Conservation (phyloP, 2,329 filamentous ascomycete species). For the Monosporascus sp. region DNA sequence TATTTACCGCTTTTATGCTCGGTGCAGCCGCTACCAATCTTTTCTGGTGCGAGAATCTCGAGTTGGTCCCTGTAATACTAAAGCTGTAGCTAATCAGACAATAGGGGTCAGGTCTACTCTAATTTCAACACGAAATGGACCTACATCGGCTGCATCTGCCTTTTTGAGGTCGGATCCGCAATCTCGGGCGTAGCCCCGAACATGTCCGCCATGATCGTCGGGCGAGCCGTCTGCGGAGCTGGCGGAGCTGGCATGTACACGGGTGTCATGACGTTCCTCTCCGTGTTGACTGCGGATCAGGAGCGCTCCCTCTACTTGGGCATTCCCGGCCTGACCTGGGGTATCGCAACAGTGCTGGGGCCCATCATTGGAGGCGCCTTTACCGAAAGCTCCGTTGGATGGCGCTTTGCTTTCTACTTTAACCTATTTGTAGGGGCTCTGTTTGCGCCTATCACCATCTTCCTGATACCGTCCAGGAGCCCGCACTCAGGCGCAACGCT, state of each 20-base stretch:
- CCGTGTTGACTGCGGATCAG: constrained; percentile 12
- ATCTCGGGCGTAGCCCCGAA: constrained; percentile 38
- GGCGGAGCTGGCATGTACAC: constrained; percentile 39
- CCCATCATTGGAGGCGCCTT: constrained; percentile 45
- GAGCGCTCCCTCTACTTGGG: constrained; percentile 21
- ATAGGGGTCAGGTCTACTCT: constrained; percentile 20
- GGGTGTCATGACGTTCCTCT: constrained; percentile 21
- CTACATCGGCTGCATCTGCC: constrained; percentile 11
- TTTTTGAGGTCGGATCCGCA: constrained; percentile 22
- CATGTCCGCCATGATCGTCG: constrained; percentile 44
- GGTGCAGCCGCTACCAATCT: constrained; percentile 32
- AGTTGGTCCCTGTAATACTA: too few species aligned
- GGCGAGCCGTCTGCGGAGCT: constrained; percentile 37
- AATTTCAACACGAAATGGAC: constrained; percentile 38
- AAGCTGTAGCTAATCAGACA: too few species aligned
- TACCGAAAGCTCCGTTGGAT: constrained; percentile 32
- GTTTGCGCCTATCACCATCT: constrained; percentile 15
- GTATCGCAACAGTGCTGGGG: constrained; percentile 40
- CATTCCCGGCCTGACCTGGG: constrained; percentile 28
- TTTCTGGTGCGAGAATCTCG: constrained; percentile 20
- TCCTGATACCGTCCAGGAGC: background rate
- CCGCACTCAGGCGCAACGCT: constrained; percentile 15
- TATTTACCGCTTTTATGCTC: constrained; percentile 30
- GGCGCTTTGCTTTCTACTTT: constrained; percentile 49
- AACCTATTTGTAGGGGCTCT: constrained; percentile 38